These are phyloP conservation scores for Cladosporium sp. DNA, from an alignment of 2,329 filamentous ascomycete genomes.

Conservation along the genomic window DNA sequence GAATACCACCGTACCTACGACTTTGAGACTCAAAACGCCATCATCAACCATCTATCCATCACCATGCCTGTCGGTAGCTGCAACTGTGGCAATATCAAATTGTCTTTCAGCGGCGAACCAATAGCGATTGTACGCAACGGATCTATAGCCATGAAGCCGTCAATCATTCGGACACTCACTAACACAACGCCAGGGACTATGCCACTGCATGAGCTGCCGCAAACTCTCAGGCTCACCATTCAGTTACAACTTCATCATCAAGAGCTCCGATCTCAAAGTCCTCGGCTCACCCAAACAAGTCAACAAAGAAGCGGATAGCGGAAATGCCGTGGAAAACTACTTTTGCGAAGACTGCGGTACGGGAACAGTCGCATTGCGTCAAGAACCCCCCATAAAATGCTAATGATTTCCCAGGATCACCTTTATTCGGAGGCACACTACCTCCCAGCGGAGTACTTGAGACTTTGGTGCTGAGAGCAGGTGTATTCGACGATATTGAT, in stretches of 20 bases:
- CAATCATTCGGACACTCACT: not conserved
- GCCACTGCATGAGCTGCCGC: conserved; percentile 6
- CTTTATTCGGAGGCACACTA: not conserved
- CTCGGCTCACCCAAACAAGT: not conserved
- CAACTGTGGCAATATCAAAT: too few relatives aligned
- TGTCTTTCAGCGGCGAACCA: too few relatives aligned
- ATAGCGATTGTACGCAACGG: too few relatives aligned
- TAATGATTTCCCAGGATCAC: not conserved
- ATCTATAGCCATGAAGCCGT: too few relatives aligned
- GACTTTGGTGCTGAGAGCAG: conserved; percentile 1
- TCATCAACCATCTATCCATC: too few relatives aligned
- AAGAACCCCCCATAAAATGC: too few relatives aligned
- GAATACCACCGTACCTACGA: too few relatives aligned
- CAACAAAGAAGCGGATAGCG: not conserved
- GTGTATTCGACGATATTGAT: conserved; percentile 1
- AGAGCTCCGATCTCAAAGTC: conserved; percentile 1
- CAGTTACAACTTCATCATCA: conserved; percentile 1
- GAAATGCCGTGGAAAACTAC: not conserved
- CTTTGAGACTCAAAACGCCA: too few relatives aligned
- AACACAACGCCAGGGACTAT: not conserved
- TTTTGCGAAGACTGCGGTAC: conserved; percentile 7
- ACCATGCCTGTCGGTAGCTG: too few relatives aligned
- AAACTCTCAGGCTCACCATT: conserved; percentile 2
- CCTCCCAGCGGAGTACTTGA: not conserved
- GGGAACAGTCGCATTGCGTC: too few relatives aligned